These are phyloP conservation scores for Cordyceps cicadae DNA, from an alignment of 2,329 filamentous ascomycete species.

Conservation along the genomic window DNA sequence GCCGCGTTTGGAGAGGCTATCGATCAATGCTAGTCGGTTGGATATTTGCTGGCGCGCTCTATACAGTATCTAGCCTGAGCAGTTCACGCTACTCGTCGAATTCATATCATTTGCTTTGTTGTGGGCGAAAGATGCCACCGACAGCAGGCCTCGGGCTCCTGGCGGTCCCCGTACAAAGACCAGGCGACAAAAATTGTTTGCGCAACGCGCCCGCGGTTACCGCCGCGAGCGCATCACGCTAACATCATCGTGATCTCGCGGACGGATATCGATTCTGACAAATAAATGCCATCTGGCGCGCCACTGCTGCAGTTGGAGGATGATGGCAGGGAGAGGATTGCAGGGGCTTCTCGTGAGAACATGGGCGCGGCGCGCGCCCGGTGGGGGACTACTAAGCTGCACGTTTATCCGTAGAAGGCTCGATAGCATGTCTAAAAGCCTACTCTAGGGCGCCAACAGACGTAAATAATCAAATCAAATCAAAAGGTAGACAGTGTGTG, in stretches of 20 bases:
- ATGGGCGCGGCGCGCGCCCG: background rate
- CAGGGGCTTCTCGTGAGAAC: background rate
- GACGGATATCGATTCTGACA: background rate
- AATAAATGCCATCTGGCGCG: background rate
- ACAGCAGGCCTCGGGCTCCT: background rate
- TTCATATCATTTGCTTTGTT: background rate
- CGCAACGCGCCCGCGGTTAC: background rate
- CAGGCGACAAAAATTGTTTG: background rate
- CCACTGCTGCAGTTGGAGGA: no score
- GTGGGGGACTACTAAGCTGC: no score
- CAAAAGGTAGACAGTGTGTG: no score
- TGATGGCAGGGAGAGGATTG: background rate
- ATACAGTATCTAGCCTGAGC: background rate
- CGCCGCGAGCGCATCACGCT: background rate
- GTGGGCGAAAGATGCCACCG: background rate
- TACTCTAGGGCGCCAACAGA: no score
- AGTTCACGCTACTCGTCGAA: background rate
- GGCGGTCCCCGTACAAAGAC: no score
- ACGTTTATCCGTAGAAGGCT: no score
- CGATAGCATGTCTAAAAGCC: no score
- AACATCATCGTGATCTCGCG: background rate
- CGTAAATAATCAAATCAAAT: no score
- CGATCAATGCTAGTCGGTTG: no score
- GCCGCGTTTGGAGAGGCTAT: no score
- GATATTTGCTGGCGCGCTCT: background rate